Base-by-base conservation (phyloP, 2,329 filamentous ascomycete species). In the Dothistroma pini region DNA sequence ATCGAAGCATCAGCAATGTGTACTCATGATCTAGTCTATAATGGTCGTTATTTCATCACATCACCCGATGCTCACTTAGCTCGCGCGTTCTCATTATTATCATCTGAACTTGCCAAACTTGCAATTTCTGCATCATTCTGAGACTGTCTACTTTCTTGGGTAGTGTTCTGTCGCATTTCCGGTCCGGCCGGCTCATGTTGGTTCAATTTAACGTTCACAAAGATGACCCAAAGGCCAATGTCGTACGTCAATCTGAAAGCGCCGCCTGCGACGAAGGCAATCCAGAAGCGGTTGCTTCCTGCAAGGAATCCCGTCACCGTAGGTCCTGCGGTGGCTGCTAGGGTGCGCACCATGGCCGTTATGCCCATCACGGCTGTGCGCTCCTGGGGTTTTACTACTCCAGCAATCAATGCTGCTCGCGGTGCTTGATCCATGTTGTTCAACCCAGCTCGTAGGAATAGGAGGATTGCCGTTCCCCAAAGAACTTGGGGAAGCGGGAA, bases 361-460 rank as follows among this genome's bases (percentile, higher is more conserved):
- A 89, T 86, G 12, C 87, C 87, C 84, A 89, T 86, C n/a, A 87
- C 85, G 0, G 86, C 86, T 0, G 87, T 89, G 1, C 86, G 78
- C 72, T 89, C 87, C 57, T 84, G 81, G 0, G 86, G 83, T 63
- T 80, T 82, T 2, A 89, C 86, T 0, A 88, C 84, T 0, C 86
- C 86, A 0, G 86, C 85, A 54, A 89, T 87, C 60, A 89, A 84
- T 0, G 87, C 86, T 0, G 86, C 78, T 1, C 87, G 79, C 0
- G 87, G 87, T 0, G 84, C 86, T 75, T 89, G 86, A 64, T 89
- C 87, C 85, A 89, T 88, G 63, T 83, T 86, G 68, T 89, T 89
- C 50, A 89, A 76, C 0, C 84, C 84, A 2, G 85, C 79, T 5
- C 86, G 80, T 21, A 89, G 71, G 29, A 87, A 78, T 0, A 89